phyloP scores from a whole-genome alignment of 176 grass and related monocot genomes.

The Musa troglodytarum region DNA sequence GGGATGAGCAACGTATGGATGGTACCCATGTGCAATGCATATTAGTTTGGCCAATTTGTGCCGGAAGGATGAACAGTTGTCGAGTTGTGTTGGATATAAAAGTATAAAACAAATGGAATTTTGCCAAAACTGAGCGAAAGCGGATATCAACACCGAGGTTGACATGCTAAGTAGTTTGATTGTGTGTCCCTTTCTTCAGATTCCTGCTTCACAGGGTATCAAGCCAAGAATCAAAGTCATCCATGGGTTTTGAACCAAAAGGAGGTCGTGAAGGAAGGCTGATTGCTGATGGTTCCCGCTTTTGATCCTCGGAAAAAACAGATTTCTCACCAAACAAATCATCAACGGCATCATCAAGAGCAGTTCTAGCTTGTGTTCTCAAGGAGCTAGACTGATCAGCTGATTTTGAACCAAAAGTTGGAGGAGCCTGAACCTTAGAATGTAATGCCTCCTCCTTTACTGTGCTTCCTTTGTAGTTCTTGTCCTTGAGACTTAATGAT shows the following conservation, averaged over 20 bases:
- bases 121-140: background rate
- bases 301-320: slow-evolving; percentile 24
- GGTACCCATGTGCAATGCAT: too few relatives aligned
- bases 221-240: slow-evolving; percentile 85
- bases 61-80: background rate
- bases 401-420: slow-evolving; percentile 8
- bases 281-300: slow-evolving; percentile 8
- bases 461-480: background rate
- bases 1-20: too few relatives aligned
- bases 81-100: background rate
- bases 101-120: background rate
- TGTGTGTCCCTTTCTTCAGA: slow-evolving; percentile 5
- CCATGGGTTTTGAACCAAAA: slow-evolving; percentile 19
- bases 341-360: slow-evolving; percentile 37
- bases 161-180: background rate
- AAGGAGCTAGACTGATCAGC: background rate
- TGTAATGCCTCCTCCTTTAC: background rate
- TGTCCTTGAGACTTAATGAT: slow-evolving; percentile 8
- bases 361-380: slow-evolving; percentile 14
- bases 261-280: slow-evolving; percentile 13
- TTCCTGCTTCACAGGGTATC: slow-evolving; percentile 38
- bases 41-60: background rate
- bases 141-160: background rate
- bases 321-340: slow-evolving; percentile 34
- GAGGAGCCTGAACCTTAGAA: slow-evolving; percentile 14